Base-by-base conservation (phyloP, 768 basidiomycete species). In the Russula dissimulans region DNA sequence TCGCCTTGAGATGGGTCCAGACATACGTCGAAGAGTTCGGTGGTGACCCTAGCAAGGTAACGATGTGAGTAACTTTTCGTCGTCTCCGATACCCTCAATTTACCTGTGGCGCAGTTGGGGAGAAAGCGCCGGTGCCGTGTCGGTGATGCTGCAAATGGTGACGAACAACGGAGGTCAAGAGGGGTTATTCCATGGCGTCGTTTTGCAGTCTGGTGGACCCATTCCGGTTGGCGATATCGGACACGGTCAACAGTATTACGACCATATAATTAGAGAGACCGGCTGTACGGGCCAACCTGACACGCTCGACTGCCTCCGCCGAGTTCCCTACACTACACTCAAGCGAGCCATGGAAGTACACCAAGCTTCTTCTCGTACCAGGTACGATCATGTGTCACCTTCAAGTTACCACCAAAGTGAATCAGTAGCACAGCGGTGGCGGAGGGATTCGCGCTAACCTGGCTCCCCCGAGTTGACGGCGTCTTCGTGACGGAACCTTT, bases 21-120 rank as follows among this genome's bases (percentile, higher is more conserved):
- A 80, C 82, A 66, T 82, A 88, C 67, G 84, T 87, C 63, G 63
- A 69, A 38, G 72, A 74, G 8, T 88, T 87, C 61, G 85, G 86
- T 1, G 87, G 87, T 10, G 84, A 88, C 68, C 79, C 81, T 0
- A 68, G 67, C 3, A 83, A 81, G 67, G 83, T 84, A 3, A 82
- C 81, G 0, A 77, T 83, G 79, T 82, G 67, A 54, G 78, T 17
- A 51, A 39, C 18, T 22, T 54, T 42, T 58, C 42, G 22, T 53
- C 54, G 26, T 46, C 32, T 31, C 22, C 43, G 22, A 12, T 50
- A 38, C 22, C 43, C 67, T 39, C 14, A 3, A 50, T 59, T 53
- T 31, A 63, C 18, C 56, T 32, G 8, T 4, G 9, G 18, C 17
- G 22, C 43, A 78, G 78, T 36, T 78, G 75, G 72, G 83, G 83